Base-by-base conservation (phyloP, 1,139 yeast genomes). In the Hyphopichia burtonii region DNA sequence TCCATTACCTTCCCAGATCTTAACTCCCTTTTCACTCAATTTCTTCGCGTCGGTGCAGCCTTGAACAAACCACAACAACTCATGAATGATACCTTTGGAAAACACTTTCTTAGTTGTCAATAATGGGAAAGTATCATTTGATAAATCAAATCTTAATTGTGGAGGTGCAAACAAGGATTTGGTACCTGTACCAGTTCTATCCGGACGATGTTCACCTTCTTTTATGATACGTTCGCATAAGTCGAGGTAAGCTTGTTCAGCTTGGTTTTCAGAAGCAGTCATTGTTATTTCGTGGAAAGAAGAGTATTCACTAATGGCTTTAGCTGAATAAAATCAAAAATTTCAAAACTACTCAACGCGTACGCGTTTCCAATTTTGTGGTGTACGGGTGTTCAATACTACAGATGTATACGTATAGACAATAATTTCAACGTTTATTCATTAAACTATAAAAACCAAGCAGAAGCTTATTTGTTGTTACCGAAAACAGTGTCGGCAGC, bases 1-100 rank as follows among this genome's bases (percentile, higher is more conserved):
- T n/a, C 99, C 99, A 59, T 93, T 94, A 17, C 99, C 99, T 63
- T 94, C 98, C 99, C 99, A 93, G 43, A 93, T 93, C 58, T 82
- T 90, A 17, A 93, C 95, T 25, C 96, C 96, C 52, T 86, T 78
- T 4, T 84, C 95, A 16, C 85, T 70, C 37, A 93, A 71, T 50
- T 78, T 73, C 52, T 83, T 85, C 20, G 94, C 95, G 59, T 91
- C 96, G 0, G 99, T 93, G 50, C 85, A 80, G 1, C 98, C 99
- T 3, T 82, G 74, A 11, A 94, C 78, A 59, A 93, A 93, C 99
- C 99, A 94, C 20, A 93, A 71, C 22, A 93, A 73, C 61, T 93
- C 99, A 50, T 88, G 84, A 35, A 91, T 79, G 37, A 93, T 89
- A 5, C 93, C 99, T 52, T 86, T 86, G 49, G 90, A 82, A 58